A percentile compares a stretch with the other conserved stretches of the same genome.
phyloP scores from a whole-genome alignment of 257 asterid genomes.

The Salvia rosmarinus region DNA sequence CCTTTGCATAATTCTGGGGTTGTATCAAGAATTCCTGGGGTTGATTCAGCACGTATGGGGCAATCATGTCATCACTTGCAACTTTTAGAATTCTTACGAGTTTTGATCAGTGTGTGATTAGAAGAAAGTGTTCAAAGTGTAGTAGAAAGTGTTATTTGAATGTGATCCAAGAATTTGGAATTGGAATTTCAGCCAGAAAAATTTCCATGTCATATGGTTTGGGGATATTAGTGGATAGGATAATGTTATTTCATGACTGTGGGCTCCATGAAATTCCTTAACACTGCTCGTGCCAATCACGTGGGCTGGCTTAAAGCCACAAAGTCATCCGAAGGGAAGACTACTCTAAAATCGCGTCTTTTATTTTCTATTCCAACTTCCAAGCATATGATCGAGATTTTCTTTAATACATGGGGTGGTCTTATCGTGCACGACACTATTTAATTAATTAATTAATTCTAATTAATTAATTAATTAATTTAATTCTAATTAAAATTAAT shows the following conservation, averaged over 20 bases:
- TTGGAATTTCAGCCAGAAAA: conserved; percentile 49
- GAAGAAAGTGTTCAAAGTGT: neutral
- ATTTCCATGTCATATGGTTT: conserved; percentile 43
- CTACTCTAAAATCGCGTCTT: too few species aligned
- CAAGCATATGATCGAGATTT: too few species aligned
- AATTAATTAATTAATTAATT: too few species aligned
- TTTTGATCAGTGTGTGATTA: neutral
- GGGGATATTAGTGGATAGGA: conserved; percentile 64
- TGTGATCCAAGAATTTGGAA: conserved; percentile 55
- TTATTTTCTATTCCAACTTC: too few species aligned
- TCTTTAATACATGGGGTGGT: too few species aligned
- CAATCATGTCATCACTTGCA: conserved; percentile 4
- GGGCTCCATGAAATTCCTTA: conserved; percentile 37
- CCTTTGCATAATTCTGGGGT: conserved; percentile 35
- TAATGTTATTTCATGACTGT: conserved; percentile 41
- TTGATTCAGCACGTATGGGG: conserved; percentile 56
- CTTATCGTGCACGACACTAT: too few species aligned
- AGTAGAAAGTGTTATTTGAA: conserved; percentile 4
- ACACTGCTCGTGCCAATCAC: conserved; percentile 6
- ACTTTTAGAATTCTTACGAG: neutral
- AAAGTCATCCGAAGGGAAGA: neutral
- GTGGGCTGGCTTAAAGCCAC: neutral
- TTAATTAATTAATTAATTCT: too few species aligned
- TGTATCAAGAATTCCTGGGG: conserved; percentile 48
- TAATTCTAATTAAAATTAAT: too few species aligned